Base-by-base conservation (phyloP, 1,139 yeast genomes). In the Geotrichum cucujoidarum region DNA sequence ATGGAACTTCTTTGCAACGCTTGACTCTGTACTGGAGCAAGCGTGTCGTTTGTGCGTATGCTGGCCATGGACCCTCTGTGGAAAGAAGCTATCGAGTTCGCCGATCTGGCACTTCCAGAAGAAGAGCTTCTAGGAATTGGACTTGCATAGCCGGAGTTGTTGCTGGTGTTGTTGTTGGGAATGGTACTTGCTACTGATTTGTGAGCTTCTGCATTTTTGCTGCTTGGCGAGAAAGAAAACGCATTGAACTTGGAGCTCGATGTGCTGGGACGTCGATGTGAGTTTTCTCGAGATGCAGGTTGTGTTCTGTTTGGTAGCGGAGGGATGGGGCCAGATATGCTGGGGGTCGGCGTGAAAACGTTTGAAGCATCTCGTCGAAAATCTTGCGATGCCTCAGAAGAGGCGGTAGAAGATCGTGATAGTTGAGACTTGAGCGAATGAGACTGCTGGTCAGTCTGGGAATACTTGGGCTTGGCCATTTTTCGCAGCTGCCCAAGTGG, bases 301-400 rank as follows among this genome's bases (percentile, higher is more conserved):
- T 40, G 49, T 10, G 29, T 24, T 14, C 34, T 35, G 22, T 35
- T 40, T 13, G 50, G 50, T 16, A 48, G 40, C 5, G 51, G 45
- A 13, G 51, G 51, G 11, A 48, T 43, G 22, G 51, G 51, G n/a
- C 51, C 48, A 29, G 47, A 42, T 11, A 48, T 48, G 31, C 27
- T 40, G 27, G 51, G 38, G 2, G 51, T 31, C 7, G 48, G 51
- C 16, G 51, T 48, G 42, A 48, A 48, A 10, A 42, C 22, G 13
- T 38, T 22, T 16, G 45, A 11, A 25, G 50, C 42, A 16, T 47
- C 50, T 17, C 46, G 27, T n/a, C 45, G 18, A 7, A 46, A 35
- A 22, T 46, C 49, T 8, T 22, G 22, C 27, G 44, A 17, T 14
- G 36, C 20, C 4, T 38, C 18, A 11, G 43, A 27, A 13, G 38